Percentiles rank a stretch among this genome's conserved stretches.
Conservation (phyloP, 108 stramenopile genomes). For the Schizochytrium sp. region DNA sequence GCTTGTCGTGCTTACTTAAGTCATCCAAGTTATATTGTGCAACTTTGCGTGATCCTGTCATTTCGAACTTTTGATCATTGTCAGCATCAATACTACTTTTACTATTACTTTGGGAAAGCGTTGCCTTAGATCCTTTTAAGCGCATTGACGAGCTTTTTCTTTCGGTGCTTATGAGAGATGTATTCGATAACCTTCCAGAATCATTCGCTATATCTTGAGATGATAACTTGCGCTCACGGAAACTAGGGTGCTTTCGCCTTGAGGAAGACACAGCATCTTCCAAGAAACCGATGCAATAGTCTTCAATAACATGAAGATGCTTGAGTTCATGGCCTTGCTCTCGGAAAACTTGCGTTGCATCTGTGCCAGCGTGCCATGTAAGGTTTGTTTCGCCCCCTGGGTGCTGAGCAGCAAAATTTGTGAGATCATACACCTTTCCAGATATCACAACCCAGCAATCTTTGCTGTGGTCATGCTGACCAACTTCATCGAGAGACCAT, state of each 20-base stretch:
- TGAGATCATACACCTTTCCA: slow-evolving; percentile 96
- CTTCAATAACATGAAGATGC: not conserved
- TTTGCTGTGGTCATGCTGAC: slow-evolving; percentile 86
- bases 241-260: no score
- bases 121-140: no score
- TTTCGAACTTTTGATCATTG: no score
- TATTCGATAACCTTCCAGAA: no score
- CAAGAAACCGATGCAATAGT: not conserved
- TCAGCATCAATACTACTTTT: no score
- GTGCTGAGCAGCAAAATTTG: slow-evolving; percentile 93
- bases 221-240: no score
- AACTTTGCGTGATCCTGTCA: no score
- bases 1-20: slow-evolving; percentile 87
- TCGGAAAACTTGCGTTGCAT: slow-evolving; percentile 73
- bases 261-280: not conserved
- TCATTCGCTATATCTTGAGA: no score
- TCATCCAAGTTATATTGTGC: slow-evolving; percentile 67
- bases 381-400: slow-evolving; percentile 96
- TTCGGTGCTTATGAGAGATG: no score
- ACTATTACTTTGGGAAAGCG: no score
- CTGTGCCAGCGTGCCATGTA: slow-evolving; percentile 88
- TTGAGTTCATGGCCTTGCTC: not conserved
- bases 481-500: slow-evolving; percentile 76
- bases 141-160: no score
- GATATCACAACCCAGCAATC: slow-evolving; percentile 96